These are phyloP conservation scores for Cladosporium sphaerospermum DNA, from an alignment of 2,329 filamentous ascomycete genomes.

Conservation along the genomic window DNA sequence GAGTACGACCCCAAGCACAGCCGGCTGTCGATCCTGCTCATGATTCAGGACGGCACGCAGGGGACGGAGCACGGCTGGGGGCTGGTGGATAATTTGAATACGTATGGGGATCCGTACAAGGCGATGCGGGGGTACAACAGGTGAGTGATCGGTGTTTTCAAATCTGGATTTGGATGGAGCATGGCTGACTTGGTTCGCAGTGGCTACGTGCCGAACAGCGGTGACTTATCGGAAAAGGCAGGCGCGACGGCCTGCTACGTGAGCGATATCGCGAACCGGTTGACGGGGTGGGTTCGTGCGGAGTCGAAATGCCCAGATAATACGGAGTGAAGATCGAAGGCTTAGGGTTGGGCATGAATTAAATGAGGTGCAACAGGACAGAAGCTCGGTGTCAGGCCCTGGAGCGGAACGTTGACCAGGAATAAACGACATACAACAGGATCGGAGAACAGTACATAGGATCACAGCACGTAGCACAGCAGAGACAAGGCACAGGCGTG, in stretches of 20 bases:
- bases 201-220: constrained; percentile 30
- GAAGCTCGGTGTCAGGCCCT: too few relatives aligned
- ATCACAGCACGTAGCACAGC: too few relatives aligned
- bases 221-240: constrained; percentile 38
- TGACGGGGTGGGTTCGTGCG: constrained; percentile 36
- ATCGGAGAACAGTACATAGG: too few relatives aligned
- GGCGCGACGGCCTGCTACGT: constrained; percentile 47
- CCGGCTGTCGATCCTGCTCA: constrained; percentile 29
- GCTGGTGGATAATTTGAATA: constrained; percentile 33
- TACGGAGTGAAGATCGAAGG: neutral
- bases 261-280: constrained; percentile 46
- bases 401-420: too few relatives aligned
- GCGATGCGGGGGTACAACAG: constrained; percentile 44
- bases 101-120: constrained; percentile 34
- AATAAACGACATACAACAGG: too few relatives aligned
- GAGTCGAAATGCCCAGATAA: constrained; percentile 14
- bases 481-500: too few relatives aligned
- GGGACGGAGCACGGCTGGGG: constrained; percentile 39
- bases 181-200: constrained; percentile 16
- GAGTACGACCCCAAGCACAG: constrained; percentile 29
- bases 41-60: constrained; percentile 41
- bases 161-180: too few relatives aligned
- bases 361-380: too few relatives aligned
- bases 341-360: too few relatives aligned
- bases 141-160: neutral